Base-by-base conservation (phyloP, 2,329 filamentous ascomycete genomes). In the Trichophyton mentagrophytes region DNA sequence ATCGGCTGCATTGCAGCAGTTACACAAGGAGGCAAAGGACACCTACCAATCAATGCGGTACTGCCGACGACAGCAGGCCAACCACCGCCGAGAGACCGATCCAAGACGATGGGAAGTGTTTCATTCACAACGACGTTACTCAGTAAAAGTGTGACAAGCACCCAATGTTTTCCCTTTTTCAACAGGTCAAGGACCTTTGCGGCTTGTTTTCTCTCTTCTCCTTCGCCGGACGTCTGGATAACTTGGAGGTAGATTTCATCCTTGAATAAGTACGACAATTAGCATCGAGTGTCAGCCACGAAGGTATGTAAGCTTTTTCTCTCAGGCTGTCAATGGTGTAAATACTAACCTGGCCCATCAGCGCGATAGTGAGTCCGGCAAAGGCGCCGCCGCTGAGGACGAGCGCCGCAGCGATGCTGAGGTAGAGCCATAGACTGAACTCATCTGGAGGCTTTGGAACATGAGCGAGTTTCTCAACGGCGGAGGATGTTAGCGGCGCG, bases 81-180 rank as follows among this genome's bases (percentile, higher is more conserved):
- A 65, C 93, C 93, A 66, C 93, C 93, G 33, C 93, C 93, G 17
- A 99, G 82, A 61, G 90, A 96, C 61, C 93, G 82, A 74, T 99
- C 93, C 58, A 99, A 82, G 9, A 99, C 89, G 64, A 99, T 96
- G 30, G 93, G 93, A 13, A 96, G 79, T 1, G 92, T 95, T 76
- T 97, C 93, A 73, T 99, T 97, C 66, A 95, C 95, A 68, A 99
- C 95, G 70, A 99, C 93, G 73, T 99, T 99, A 73, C 90, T 90
- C 61, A 99, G 79, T 6, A 99, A 82, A 27, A 99, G 78, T 2
- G 93, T 97, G 60, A 99, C 93, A 61, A 99, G 79, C 20, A 99
- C 92, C 93, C 93, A 99, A 74, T 99, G 93, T 73, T 99, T 99
- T 68, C 93, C 93, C 68, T 83, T 87, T 65, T 89, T 85, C 61